Evolutionary conservation across 441 rosid genomes (phyloP), one percentile per base, ranked within the genome.

Genomic region (Capsella rubella): DNA sequence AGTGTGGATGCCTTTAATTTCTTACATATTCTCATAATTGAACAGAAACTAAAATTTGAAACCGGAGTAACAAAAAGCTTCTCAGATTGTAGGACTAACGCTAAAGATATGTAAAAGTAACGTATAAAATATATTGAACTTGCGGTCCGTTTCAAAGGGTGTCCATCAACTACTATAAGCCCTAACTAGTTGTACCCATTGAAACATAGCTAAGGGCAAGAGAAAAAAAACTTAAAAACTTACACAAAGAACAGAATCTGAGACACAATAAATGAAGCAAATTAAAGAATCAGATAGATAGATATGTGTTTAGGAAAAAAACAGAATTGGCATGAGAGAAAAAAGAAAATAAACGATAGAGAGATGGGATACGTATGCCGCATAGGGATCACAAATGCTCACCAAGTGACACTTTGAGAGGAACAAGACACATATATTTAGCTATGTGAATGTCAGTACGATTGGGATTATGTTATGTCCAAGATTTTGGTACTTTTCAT

Each of bases 331-430:
- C 69, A 68, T 75, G 72, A 56, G 67, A 58, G 25, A 21, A 21
- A 21, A 21, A 21, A 21, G 25, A 43, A 74, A 73, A 68, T 80
- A 37, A 71, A 82, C 55, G 97, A 87, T 82, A 50, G 70, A 13
- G 86, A 82, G 75, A 72, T 39, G 31, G 82, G 93, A 86, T 82
- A 89, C 97, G 97, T 91, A 79, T 76, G 81, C 74, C 0, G 79
- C 55, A 78, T 83, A 73, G 3, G 31, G 67, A 84, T 86, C 95
- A 88, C 80, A 71, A 68, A 75, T 16, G 37, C 58, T 42, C 58
- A 73, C 4, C 78, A 49, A 73, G 77, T 66, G 67, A 73, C 78
- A 73, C 45, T 73, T n/a, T 57, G 77, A 65, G 43, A 47, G 52
- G 15, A 56, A 73, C 72, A 64, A 64, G 34, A 73, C 77, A 54